Conservation (phyloP, 257 asterid species). For the Ajuga chamaepitys region DNA sequence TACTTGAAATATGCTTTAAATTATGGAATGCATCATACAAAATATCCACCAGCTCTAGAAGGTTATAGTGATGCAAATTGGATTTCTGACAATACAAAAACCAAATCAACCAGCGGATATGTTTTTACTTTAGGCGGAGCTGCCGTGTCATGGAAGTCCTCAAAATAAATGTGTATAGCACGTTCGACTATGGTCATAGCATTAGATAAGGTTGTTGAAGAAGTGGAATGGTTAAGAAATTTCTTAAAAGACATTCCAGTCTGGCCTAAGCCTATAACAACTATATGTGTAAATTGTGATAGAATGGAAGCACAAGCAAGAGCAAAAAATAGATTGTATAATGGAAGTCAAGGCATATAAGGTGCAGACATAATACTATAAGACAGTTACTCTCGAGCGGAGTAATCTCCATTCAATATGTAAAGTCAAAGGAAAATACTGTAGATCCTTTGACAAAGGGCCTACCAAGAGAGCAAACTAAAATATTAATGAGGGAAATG, state of each 20-base stretch:
- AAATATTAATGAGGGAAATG: neutral
- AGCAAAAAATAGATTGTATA: neutral
- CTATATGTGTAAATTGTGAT: neutral
- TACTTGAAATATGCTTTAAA: neutral
- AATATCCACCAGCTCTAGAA: no score
- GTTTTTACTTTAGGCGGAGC: neutral
- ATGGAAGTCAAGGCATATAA: neutral
- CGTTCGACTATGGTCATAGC: conserved; percentile 10
- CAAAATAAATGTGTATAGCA: neutral
- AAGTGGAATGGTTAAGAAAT: neutral
- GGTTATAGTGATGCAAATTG: no score
- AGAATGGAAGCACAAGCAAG: neutral
- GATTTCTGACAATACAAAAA: no score
- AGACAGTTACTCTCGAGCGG: no score
- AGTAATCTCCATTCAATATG: no score
- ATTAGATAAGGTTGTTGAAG: neutral
- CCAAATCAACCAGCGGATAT: no score
- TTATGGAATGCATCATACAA: no score
- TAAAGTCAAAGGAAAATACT: no score
- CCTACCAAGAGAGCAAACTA: neutral
- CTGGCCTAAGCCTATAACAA: neutral
- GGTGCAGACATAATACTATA: no score
- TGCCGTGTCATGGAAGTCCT: no score
- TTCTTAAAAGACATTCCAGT: neutral
- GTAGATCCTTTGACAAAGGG: conserved; percentile 3